Conservation (phyloP, 225 moss, liverwort and hornwort species). For the Physcomitrellopsis africana region DNA sequence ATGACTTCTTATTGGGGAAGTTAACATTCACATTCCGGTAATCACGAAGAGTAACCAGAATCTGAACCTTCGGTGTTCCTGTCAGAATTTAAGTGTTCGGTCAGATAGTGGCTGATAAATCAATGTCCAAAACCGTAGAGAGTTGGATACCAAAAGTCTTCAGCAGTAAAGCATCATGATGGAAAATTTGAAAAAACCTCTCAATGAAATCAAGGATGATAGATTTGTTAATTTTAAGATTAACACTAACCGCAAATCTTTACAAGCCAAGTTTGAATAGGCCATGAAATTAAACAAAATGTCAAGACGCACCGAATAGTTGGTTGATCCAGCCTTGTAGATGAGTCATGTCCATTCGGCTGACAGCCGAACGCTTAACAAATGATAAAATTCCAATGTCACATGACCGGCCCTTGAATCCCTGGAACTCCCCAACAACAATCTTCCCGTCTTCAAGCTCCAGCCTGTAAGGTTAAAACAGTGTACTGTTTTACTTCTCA, state of each 20-base stretch:
- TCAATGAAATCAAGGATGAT: neutral
- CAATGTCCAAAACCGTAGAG: neutral
- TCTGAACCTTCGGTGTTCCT: slow-evolving; percentile 47
- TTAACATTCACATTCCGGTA: slow-evolving; percentile 44
- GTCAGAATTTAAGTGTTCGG: slow-evolving; percentile 17
- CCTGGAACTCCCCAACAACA: slow-evolving; percentile 64
- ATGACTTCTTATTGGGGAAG: slow-evolving; percentile 42
- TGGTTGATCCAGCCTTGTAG: slow-evolving; percentile 56
- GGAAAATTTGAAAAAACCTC: neutral
- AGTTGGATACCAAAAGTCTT: slow-evolving; percentile 4
- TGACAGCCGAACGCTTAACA: slow-evolving; percentile 59
- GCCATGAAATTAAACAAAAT: neutral
- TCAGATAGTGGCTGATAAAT: slow-evolving; percentile 23
- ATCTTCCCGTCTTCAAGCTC: slow-evolving; percentile 62
- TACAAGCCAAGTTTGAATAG: neutral
- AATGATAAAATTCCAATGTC: slow-evolving; percentile 51
- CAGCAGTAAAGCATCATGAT: neutral
- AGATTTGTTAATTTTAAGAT: neutral
- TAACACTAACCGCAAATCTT: neutral
- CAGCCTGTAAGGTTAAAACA: slow-evolving; percentile 45
- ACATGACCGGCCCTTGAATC: slow-evolving; percentile 52
- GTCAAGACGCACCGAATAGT: slow-evolving; percentile 51
- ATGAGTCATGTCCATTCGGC: slow-evolving; percentile 60
- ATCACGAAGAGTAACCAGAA: slow-evolving; percentile 44
- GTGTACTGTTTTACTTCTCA: slow-evolving; percentile 21